Conservation (phyloP, 2,329 filamentous ascomycete species). For the Huntiella abstrusa region DNA sequence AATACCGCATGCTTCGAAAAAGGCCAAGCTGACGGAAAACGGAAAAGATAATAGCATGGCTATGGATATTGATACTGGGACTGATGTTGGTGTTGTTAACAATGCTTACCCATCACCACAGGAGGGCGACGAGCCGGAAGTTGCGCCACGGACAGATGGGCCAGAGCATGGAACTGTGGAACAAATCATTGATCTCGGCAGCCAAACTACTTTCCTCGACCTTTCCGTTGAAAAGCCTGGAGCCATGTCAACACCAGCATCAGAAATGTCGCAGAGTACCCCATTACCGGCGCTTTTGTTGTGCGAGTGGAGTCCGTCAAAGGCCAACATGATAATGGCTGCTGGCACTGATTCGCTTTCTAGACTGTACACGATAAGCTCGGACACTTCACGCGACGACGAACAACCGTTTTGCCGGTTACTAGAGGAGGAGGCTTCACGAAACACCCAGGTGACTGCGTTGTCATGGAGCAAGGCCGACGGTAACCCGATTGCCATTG, state of each 20-base stretch:
- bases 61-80: slow-evolving; percentile 37
- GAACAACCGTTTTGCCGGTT: slow-evolving; percentile 27
- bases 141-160: slow-evolving; percentile 38
- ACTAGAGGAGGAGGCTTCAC: slow-evolving; percentile 33
- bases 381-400: slow-evolving; percentile 23
- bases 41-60: slow-evolving; percentile 17
- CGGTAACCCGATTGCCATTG: slow-evolving; percentile 36
- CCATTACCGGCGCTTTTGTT: slow-evolving; percentile 43
- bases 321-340: slow-evolving; percentile 46
- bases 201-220: slow-evolving; percentile 41
- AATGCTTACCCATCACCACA: slow-evolving; percentile 48
- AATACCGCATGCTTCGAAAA: slow-evolving; percentile 6
- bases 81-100: slow-evolving; percentile 26
- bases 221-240: slow-evolving; percentile 23
- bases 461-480: slow-evolving; percentile 39
- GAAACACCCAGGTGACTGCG: slow-evolving; percentile 34
- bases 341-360: slow-evolving; percentile 52
- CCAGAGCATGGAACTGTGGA: slow-evolving; percentile 47
- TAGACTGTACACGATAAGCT: slow-evolving; percentile 46
- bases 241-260: not conserved
- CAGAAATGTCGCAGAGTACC: slow-evolving; percentile 13
- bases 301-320: slow-evolving; percentile 49
- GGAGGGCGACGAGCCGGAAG: slow-evolving; percentile 35
- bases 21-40: slow-evolving; percentile 10
- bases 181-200: slow-evolving; percentile 40